These are phyloP conservation scores for Marasmius tenuissimus DNA, from an alignment of 1,284 basidiomycete species.

Conservation along the genomic window DNA sequence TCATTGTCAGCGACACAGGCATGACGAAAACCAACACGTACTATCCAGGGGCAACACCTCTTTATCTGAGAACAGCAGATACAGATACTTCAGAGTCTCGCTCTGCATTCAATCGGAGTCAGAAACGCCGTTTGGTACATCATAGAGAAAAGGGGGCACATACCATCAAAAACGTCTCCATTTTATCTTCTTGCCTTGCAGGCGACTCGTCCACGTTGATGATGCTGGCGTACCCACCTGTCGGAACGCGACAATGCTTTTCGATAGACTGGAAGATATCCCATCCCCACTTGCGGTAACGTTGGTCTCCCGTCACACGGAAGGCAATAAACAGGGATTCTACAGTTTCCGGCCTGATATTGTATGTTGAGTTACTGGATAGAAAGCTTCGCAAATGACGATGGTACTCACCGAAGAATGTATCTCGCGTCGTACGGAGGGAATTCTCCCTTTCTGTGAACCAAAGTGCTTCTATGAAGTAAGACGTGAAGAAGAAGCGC, in stretches of 20 bases:
- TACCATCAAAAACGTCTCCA: slow-evolving; percentile 94
- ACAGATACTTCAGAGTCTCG: slow-evolving; percentile 96
- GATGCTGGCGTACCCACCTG: slow-evolving; percentile 85
- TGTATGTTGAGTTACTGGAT: not conserved
- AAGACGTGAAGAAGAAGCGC: slow-evolving; percentile 12
- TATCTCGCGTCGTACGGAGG: slow-evolving; percentile 84
- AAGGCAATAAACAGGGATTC: slow-evolving; percentile 92
- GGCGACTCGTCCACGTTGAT: slow-evolving; percentile 81
- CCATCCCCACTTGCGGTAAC: slow-evolving; percentile 88
- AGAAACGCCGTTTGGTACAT: no score
- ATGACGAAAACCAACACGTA: no score
- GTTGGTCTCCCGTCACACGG: slow-evolving; percentile 80
- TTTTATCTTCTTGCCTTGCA: slow-evolving; percentile 76
- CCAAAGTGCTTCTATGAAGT: not conserved
- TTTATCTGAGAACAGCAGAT: slow-evolving; percentile 82
- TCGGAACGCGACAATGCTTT: slow-evolving; percentile 71
- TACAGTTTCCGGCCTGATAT: slow-evolving; percentile 83
- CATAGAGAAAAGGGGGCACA: no score
- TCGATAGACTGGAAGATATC: slow-evolving; percentile 89
- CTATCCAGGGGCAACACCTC: slow-evolving; percentile 71
- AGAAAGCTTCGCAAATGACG: not conserved
- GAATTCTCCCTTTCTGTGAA: slow-evolving; percentile 42
- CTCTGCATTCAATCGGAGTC: no score
- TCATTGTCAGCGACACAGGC: no score
- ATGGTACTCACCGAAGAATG: slow-evolving; percentile 68